A percentile compares a stretch with the other conserved stretches of the same genome.
These are phyloP conservation scores for Eutrema yunnanense DNA, from an alignment of 345 rosid species.

Conservation along the genomic window DNA sequence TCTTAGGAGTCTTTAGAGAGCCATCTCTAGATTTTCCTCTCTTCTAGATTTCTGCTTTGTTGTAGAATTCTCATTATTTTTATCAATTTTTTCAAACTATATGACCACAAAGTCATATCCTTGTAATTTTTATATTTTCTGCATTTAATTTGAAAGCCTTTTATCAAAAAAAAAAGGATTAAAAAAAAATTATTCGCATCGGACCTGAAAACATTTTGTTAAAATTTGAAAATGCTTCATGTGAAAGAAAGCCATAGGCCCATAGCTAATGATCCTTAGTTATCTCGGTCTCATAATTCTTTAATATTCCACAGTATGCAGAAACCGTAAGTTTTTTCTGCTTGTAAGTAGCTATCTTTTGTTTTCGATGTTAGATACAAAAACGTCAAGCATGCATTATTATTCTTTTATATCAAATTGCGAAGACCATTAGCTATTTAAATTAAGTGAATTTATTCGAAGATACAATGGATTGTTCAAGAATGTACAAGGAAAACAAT, in stretches of 20 bases:
- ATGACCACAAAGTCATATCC: too few relatives aligned
- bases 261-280: too few relatives aligned
- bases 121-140: too few relatives aligned
- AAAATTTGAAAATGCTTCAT: background rate
- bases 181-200: background rate
- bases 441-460: background rate
- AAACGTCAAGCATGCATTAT: background rate
- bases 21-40: too few relatives aligned
- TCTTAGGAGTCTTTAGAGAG: too few relatives aligned
- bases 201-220: background rate
- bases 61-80: too few relatives aligned
- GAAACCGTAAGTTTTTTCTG: background rate
- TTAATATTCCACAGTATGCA: background rate
- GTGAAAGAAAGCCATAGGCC: too few relatives aligned
- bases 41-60: too few relatives aligned
- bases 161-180: too few relatives aligned
- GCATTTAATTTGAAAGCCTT: too few relatives aligned
- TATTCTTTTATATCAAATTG: background rate
- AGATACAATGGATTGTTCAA: background rate
- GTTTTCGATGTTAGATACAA: background rate
- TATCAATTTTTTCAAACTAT: too few relatives aligned
- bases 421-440: background rate
- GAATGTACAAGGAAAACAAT: background rate
- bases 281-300: too few relatives aligned
- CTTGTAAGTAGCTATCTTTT: background rate